A percentile compares a stretch with the other conserved stretches of the same genome.
Conservation (phyloP, 2,329 filamentous ascomycete species). For the Zarea fungicola region DNA sequence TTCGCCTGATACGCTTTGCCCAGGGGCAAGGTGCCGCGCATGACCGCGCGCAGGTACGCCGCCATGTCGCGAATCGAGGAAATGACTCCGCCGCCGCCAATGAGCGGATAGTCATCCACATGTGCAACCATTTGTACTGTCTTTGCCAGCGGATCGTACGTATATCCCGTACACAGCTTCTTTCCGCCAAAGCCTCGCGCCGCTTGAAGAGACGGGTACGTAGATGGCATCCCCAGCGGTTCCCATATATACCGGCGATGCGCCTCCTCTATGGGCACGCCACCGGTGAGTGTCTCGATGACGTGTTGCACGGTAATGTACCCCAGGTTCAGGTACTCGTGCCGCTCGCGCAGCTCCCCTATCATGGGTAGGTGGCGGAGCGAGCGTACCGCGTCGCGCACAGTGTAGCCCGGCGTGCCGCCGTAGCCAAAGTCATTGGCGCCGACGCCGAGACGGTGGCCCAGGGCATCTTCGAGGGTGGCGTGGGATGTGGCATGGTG, state of each 20-base stretch:
- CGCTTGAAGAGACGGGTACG: conserved; percentile 20
- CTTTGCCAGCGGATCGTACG: conserved; percentile 23
- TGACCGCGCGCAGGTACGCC: conserved; percentile 24
- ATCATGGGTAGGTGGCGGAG: conserved; percentile 37
- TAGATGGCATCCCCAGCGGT: conserved; percentile 37
- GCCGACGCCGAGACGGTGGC: conserved; percentile 42
- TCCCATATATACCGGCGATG: conserved; percentile 32
- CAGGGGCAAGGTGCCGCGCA: conserved; percentile 18
- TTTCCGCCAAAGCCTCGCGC: conserved; percentile 19
- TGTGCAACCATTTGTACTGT: conserved; percentile 21
- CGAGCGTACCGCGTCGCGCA: conserved; percentile 29
- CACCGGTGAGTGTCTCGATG: conserved; percentile 31
- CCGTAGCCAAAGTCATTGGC: conserved; percentile 29
- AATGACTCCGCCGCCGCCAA: conserved; percentile 37
- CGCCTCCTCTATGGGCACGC: conserved; percentile 28
- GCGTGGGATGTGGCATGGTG: conserved; percentile 35
- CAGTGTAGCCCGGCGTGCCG: conserved; percentile 23
- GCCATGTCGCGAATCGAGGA: conserved; percentile 32
- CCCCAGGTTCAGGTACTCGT: conserved; percentile 43
- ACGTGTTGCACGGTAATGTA: conserved; percentile 35
- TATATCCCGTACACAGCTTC: conserved; percentile 17
- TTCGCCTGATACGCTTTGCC: no score
- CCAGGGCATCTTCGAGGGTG: conserved; percentile 45
- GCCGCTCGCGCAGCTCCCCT: conserved; percentile 34
- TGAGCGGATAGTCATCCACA: conserved; percentile 22